Percentiles rank a stretch among this genome's conserved stretches.
These are phyloP conservation scores for Xylaria sp. DNA, from an alignment of 2,329 filamentous ascomycete species.

Conservation along the genomic window DNA sequence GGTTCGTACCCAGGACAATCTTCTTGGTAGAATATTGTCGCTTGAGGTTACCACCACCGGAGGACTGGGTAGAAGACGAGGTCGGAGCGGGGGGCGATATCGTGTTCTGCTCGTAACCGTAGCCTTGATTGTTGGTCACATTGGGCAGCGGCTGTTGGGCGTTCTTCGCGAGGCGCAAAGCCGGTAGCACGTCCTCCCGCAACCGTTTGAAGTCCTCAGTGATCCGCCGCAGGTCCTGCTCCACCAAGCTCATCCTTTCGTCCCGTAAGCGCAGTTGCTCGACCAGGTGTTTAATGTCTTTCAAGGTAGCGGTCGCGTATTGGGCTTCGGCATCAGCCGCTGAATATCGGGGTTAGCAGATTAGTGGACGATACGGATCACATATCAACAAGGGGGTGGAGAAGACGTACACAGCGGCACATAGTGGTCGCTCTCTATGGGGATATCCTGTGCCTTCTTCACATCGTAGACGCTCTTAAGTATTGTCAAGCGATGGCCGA, in stretches of 20 bases:
- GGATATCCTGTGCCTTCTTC: constrained; percentile 90
- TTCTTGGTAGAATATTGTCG: constrained; percentile 78
- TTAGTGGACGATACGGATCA: constrained; percentile 5
- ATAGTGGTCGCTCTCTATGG: constrained; percentile 91
- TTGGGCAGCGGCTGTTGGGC: constrained; percentile 83
- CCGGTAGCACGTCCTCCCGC: constrained; percentile 87
- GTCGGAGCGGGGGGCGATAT: constrained; percentile 62
- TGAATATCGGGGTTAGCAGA: constrained; percentile 42
- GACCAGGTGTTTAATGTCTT: constrained; percentile 89
- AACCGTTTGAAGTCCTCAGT: constrained; percentile 87
- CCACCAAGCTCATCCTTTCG: constrained; percentile 81
- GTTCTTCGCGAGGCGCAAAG: constrained; percentile 89
- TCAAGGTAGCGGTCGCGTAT: constrained; percentile 84
- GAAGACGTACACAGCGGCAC: constrained; percentile 78
- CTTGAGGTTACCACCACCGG: constrained; percentile 61
- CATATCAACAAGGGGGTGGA: constrained; percentile 5
- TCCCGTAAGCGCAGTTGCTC: constrained; percentile 88
- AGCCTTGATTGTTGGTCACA: constrained; percentile 45
- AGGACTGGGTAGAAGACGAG: constrained; percentile 54
- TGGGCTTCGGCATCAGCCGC: constrained; percentile 87
- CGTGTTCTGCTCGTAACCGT: constrained; percentile 54
- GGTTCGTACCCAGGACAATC: constrained; percentile 68
- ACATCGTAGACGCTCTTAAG: constrained; percentile 95
- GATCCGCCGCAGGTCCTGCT: constrained; percentile 80
- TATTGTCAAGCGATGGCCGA: constrained; percentile 92